Conservation (phyloP, 2,329 filamentous ascomycete genomes). For the Colletotrichum filicis region DNA sequence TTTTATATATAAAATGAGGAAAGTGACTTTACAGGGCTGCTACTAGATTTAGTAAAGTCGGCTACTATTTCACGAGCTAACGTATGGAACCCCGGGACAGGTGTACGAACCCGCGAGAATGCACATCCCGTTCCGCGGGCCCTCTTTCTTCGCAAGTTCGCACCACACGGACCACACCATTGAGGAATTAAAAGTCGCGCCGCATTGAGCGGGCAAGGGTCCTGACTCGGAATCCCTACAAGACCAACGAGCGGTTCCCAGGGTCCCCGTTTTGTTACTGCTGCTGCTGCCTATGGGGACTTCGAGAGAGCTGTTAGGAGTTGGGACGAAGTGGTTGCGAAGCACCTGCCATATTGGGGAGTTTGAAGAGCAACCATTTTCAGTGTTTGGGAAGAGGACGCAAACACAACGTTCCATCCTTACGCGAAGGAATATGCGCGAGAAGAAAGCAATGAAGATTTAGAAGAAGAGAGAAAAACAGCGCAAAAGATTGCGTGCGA, state of each 20-base stretch:
- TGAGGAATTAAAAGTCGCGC: conserved; percentile 20
- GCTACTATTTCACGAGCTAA: too few relatives aligned
- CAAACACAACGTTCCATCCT: neutral
- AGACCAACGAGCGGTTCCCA: neutral
- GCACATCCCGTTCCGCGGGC: neutral
- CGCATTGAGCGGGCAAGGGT: conserved; percentile 22
- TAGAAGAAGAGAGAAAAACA: neutral
- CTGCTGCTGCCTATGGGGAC: neutral
- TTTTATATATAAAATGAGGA: too few relatives aligned
- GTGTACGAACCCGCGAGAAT: neutral
- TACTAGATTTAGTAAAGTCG: too few relatives aligned
- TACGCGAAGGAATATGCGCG: neutral
- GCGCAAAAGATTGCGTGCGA: conserved; percentile 10
- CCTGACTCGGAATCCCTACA: conserved; percentile 22
- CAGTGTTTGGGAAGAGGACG: neutral
- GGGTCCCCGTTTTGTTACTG: neutral
- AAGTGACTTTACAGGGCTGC: too few relatives aligned
- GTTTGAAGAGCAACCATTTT: neutral
- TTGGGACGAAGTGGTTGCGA: neutral
- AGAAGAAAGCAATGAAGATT: neutral
- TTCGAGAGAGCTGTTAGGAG: neutral
- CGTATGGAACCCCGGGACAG: too few relatives aligned
- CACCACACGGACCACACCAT: neutral
- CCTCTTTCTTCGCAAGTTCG: neutral
- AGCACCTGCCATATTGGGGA: conserved; percentile 24